Conservation (phyloP, 805 yeast species). For the Saccharomycopsis sp. region DNA sequence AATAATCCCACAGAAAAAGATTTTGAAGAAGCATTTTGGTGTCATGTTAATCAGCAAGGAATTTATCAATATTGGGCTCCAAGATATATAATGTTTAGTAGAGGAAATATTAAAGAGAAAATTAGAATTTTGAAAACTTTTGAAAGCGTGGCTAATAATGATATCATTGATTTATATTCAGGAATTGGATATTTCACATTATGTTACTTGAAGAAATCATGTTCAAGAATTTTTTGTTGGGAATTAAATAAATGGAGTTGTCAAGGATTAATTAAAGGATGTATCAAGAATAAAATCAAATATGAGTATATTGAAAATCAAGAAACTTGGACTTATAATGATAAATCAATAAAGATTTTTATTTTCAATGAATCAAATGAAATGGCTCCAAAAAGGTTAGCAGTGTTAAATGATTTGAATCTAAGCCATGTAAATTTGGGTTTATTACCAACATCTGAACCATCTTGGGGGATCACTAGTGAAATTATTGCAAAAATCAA, state of each 20-base stretch:
- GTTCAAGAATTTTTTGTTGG: conserved; percentile 56
- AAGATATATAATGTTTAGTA: conserved; percentile 70
- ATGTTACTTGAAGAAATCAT: conserved; percentile 47
- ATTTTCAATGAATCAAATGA: conserved; percentile 60
- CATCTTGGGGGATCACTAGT: conserved; percentile 46
- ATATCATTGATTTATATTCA: conserved; percentile 61
- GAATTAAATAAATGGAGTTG: conserved; percentile 81
- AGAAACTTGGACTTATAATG: conserved; percentile 22
- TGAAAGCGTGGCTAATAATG: conserved; percentile 27
- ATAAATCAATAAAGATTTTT: conserved; percentile 27
- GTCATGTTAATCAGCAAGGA: conserved; percentile 59
- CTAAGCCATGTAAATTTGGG: conserved; percentile 68
- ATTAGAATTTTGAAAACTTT: conserved; percentile 44
- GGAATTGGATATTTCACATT: conserved; percentile 84
- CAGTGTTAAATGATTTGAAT: conserved; percentile 10
- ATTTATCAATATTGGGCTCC: conserved; percentile 81
- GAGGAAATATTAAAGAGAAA: conserved; percentile 82
- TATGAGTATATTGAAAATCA: conserved; percentile 29
- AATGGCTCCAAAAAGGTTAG: conserved; percentile 33
- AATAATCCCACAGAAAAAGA: conserved; percentile 33
- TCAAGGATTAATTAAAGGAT: conserved; percentile 55
- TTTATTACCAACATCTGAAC: conserved; percentile 58
- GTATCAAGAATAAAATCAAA: conserved; percentile 32
- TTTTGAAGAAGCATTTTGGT: conserved; percentile 57
- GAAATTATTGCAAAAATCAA: conserved; percentile 17